Evolutionary conservation across 257 asterid species (phyloP).

Genomic region (Lithospermum erythrorhizon): DNA sequence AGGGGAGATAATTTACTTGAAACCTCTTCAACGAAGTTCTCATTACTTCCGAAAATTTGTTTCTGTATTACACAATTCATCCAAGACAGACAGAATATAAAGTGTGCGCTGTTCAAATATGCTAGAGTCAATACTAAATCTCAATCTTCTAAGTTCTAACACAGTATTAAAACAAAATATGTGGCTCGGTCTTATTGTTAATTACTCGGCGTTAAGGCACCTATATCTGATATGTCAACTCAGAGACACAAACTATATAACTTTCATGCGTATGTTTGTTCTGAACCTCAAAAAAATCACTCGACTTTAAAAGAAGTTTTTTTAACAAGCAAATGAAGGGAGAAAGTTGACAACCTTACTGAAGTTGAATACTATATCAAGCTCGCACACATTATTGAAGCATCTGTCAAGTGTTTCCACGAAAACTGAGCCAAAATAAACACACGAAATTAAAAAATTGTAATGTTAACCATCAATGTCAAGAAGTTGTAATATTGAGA

Average conservation of each 20-base stretch:
- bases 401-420: constrained; percentile 29
- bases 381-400: constrained; percentile 34
- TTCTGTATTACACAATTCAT: constrained; percentile 26
- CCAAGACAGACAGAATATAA: constrained; percentile 9
- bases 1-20: constrained; percentile 14
- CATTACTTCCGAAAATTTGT: constrained; percentile 21
- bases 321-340: not conserved
- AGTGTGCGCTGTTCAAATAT: not conserved
- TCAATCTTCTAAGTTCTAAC: not conserved
- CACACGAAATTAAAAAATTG: not conserved
- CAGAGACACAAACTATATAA: too few relatives aligned
- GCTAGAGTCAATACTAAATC: too few relatives aligned
- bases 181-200: not conserved
- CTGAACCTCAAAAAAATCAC: not conserved
- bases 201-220: not conserved
- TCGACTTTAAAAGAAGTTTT: not conserved
- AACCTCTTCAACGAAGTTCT: constrained; percentile 23
- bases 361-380: constrained; percentile 21
- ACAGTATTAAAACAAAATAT: too few relatives aligned
- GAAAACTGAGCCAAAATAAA: constrained; percentile 15
- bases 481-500: too few relatives aligned
- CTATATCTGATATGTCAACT: too few relatives aligned
- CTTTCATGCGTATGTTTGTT: not conserved
- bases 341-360: constrained; percentile 16
- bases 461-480: not conserved